A percentile compares a stretch with the other conserved stretches of the same genome.
These are phyloP conservation scores for Penicillium fuscoglaucum DNA, from an alignment of 2,329 filamentous ascomycete genomes.

Conservation along the genomic window DNA sequence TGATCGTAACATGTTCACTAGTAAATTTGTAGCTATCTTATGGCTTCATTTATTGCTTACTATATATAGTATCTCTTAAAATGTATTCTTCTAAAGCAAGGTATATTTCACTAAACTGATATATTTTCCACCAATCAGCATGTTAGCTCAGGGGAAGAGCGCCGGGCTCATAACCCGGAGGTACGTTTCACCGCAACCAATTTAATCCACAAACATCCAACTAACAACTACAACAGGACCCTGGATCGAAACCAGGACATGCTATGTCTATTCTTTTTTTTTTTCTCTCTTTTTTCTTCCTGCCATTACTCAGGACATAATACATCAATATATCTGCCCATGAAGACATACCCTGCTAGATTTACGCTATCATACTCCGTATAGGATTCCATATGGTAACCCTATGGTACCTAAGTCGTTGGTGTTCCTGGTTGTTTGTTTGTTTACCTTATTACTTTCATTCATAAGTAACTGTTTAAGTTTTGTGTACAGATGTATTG, in stretches of 20 bases:
- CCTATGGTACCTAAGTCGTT: background rate
- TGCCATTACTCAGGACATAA: too few species aligned
- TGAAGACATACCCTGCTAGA: background rate
- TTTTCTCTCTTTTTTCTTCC: background rate
- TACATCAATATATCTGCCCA: too few species aligned
- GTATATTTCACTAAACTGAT: too few species aligned
- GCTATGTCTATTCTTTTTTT: background rate
- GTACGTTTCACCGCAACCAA: slow-evolving; percentile 14
- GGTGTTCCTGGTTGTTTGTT: background rate
- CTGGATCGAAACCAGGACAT: slow-evolving; percentile 7
- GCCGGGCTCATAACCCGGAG: slow-evolving; percentile 52
- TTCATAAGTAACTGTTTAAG: background rate
- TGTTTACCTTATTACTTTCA: background rate
- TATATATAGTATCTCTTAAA: background rate
- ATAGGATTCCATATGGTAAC: background rate
- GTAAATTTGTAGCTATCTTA: background rate
- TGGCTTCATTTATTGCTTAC: background rate
- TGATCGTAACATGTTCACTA: background rate
- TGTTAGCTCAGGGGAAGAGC: slow-evolving; percentile 50
- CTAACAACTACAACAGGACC: background rate
- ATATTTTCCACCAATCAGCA: slow-evolving; percentile 23
- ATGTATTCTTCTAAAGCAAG: background rate
- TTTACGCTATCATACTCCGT: too few species aligned
- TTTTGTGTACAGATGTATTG: too few species aligned
- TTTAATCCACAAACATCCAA: background rate